Conservation (phyloP, 306 rosid species). For the Dryas drummondii region DNA sequence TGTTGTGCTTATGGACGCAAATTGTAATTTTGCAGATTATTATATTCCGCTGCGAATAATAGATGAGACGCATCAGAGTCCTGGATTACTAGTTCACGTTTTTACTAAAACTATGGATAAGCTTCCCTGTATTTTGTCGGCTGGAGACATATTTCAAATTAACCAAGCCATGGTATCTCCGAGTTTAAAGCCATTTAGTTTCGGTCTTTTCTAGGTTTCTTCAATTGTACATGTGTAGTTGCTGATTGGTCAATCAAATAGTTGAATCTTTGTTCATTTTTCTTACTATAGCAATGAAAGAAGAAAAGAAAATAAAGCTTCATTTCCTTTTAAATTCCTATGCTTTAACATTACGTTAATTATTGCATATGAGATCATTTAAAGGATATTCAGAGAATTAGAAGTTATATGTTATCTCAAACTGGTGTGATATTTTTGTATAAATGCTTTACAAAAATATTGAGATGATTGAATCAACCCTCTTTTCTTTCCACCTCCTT, state of each 20-base stretch:
- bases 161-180: constrained; percentile 43
- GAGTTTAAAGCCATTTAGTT: neutral
- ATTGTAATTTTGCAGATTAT: constrained; percentile 50
- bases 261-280: neutral
- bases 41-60: constrained; percentile 45
- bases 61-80: constrained; percentile 43
- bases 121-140: constrained; percentile 51
- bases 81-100: constrained; percentile 45
- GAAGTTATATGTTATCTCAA: neutral
- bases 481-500: neutral
- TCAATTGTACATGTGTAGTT: neutral
- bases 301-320: neutral
- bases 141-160: constrained; percentile 67
- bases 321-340: neutral
- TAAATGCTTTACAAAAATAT: neutral
- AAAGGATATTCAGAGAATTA: neutral
- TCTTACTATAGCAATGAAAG: neutral
- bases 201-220: neutral
- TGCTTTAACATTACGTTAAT: neutral
- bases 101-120: constrained; percentile 42
- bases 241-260: neutral
- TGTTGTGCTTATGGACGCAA: neutral
- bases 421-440: neutral
- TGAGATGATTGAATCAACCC: neutral
- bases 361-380: neutral